phyloP scores from a whole-genome alignment of 306 rosid genomes.

The Trifolium fragiferum region DNA sequence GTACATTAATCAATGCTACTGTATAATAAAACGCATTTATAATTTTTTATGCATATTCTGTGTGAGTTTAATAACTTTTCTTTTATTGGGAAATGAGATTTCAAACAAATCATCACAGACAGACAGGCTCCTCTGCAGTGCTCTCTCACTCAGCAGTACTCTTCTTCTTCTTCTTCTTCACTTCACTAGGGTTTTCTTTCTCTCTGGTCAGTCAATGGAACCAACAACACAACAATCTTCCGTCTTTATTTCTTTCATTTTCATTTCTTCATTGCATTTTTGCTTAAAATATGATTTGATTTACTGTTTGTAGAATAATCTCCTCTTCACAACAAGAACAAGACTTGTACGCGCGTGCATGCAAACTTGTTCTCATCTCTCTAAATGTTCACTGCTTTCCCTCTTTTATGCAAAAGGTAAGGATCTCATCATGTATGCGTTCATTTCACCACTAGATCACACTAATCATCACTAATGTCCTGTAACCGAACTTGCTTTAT shows the following conservation, averaged over 20 bases:
- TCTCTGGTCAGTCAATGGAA: slow-evolving; percentile 25
- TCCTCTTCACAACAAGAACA: slow-evolving; percentile 26
- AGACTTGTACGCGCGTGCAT: slow-evolving; percentile 31
- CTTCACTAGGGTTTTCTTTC: no score
- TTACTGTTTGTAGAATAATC: neutral
- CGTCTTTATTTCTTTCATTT: neutral
- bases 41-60: neutral
- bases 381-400: slow-evolving; percentile 39
- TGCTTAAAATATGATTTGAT: neutral
- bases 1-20: slow-evolving; percentile 5
- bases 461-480: slow-evolving; percentile 38
- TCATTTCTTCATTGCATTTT: slow-evolving; percentile 9
- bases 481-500: slow-evolving; percentile 34
- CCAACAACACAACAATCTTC: neutral
- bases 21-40: neutral
- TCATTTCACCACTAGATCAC: slow-evolving; percentile 37
- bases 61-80: neutral
- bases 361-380: slow-evolving; percentile 39
- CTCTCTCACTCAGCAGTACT: slow-evolving; percentile 44
- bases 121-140: no score
- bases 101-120: slow-evolving; percentile 12
- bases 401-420: slow-evolving; percentile 34
- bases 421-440: neutral
- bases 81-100: slow-evolving; percentile 46
- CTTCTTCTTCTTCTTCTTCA: no score